Evolutionary conservation across 2,329 filamentous ascomycete genomes (phyloP), one percentile per base, ranked within the genome.

Genomic region (Verruconis gallopava): DNA sequence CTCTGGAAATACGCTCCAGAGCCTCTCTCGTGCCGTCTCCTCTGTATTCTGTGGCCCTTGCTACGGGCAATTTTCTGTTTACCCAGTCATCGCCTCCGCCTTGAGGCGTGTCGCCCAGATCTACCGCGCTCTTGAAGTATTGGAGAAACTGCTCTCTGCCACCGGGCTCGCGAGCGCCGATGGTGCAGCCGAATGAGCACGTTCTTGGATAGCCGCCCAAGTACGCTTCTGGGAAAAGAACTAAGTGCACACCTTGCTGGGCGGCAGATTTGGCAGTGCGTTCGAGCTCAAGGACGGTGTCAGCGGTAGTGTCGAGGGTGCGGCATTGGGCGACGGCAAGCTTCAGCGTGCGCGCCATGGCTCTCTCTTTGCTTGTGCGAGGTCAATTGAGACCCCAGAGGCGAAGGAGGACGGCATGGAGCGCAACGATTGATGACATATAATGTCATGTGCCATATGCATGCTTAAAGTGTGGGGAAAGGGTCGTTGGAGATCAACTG

Each of bases 151-250:
- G 85, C 19, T 93, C 85, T 14, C 86, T 73, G 3, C 86, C 88
- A 38, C 69, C 65, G 2, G 71, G 65, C 0, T 72, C 70, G 28
- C 88, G 77, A 13, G 71, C 68, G 3, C 88, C 88, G 4, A 94
- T 69, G 2, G 73, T 70, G 37, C 77, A 77, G 3, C 86, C 86
- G 53, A 94, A 94, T 39, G 68, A 67, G 47, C 79, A 79, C 14
- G 81, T 85, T 9, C 88, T 80, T 14, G 89, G 89, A 56, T 95
- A 95, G 1, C 88, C 89, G 37, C 89, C 89, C 2, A 95, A 71
- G 56, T 85, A 94, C 17, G 88, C 88, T 65, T 96, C 88, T 0
- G 89, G 89, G 47, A 95, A 88, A 40, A 95, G 75, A 20, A 95
- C 69, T 38, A 95, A 69, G 57, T 91, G 66, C 13, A 75, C 66